Base-by-base conservation (phyloP, 2,329 filamentous ascomycete species). In the Rhinocladiella mackenziei region DNA sequence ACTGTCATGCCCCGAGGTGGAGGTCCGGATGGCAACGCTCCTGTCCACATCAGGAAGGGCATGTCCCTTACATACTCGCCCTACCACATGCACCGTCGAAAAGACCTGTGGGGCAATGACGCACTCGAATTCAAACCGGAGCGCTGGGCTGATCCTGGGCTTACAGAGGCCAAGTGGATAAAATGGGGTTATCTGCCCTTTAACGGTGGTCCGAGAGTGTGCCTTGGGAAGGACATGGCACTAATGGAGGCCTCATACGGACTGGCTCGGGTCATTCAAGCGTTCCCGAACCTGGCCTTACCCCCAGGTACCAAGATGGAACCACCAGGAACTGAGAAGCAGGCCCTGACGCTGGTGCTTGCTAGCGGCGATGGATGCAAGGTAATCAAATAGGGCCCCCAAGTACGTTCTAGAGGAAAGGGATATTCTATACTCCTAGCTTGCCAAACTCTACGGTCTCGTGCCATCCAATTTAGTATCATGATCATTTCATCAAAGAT, bases 1-100 rank as follows among this genome's bases (percentile, higher is more conserved):
- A 65, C 62, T 1, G 44, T 54, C 0, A 50, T 65, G 10, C 62
- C 63, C 4, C 45, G 22, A 2, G 62, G 63, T 11, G 62, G 62
- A 13, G 64, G 62, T 0, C 48, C 55, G 7, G 53, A 62, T 17
- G 58, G 57, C 11, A 43, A 45, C 9, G 43, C 53, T 1, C 60
- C 61, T 0, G 39, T 65, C 13, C 48, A 62, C 7, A 49, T 65
- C 4, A 50, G 48, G 5, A 60, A 59, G 30, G 60, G 60, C 8
- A 50, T 53, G 11, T 32, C 50, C 0, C 55, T 65, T 10, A 52
- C 50, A 1, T 60, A 55, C 39, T 48, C 45, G 3, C 47, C 55
- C 13, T 61, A 64, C 36, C 50, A 53, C 20, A 72, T 74, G 65
- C 71, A 74, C 44, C 64, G 71, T n/a, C 64, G 69, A 8, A 63